phyloP scores from a whole-genome alignment of 192 early-diverging fungal species.

The Diversispora epigaea region DNA sequence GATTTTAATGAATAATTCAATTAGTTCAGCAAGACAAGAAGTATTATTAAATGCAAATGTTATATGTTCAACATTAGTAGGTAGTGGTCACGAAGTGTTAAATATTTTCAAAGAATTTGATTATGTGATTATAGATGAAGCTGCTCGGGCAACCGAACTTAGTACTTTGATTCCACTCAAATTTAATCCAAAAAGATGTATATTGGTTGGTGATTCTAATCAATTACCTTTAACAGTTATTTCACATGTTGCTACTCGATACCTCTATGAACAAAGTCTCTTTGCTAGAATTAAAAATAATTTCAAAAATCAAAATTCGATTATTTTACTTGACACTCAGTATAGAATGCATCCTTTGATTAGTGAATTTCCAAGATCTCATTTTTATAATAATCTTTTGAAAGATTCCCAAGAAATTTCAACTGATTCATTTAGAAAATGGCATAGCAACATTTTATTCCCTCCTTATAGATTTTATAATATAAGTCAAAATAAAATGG shows the following conservation, averaged over 20 bases:
- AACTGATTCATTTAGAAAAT: slow-evolving; percentile 59
- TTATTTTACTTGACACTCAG: slow-evolving; percentile 86
- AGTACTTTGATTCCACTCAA: slow-evolving; percentile 85
- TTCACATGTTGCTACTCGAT: slow-evolving; percentile 64
- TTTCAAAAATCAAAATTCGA: slow-evolving; percentile 48
- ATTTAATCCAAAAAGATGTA: slow-evolving; percentile 74
- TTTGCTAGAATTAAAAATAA: slow-evolving; percentile 81
- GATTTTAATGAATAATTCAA: slow-evolving; percentile 35
- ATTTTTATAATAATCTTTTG: slow-evolving; percentile 78
- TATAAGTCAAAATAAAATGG: slow-evolving; percentile 64
- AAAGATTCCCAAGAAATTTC: slow-evolving; percentile 75
- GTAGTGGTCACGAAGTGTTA: slow-evolving; percentile 82
- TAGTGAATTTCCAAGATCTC: slow-evolving; percentile 69
- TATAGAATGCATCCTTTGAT: slow-evolving; percentile 97
- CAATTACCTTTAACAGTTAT: slow-evolving; percentile 90
- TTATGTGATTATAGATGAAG: slow-evolving; percentile 93
- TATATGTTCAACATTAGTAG: slow-evolving; percentile 79
- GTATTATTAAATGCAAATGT: slow-evolving; percentile 81
- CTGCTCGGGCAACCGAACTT: slow-evolving; percentile 88
- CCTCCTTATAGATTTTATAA: slow-evolving; percentile 79
- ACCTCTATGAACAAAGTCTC: slow-evolving; percentile 80
- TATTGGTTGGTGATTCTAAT: slow-evolving; percentile 94
- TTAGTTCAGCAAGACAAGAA: slow-evolving; percentile 38
- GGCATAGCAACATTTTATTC: slow-evolving; percentile 66
- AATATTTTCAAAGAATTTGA: slow-evolving; percentile 61